These are phyloP conservation scores for Pseudocercospora pini-densiflorae DNA, from an alignment of 2,329 filamentous ascomycete genomes.

Conservation along the genomic window DNA sequence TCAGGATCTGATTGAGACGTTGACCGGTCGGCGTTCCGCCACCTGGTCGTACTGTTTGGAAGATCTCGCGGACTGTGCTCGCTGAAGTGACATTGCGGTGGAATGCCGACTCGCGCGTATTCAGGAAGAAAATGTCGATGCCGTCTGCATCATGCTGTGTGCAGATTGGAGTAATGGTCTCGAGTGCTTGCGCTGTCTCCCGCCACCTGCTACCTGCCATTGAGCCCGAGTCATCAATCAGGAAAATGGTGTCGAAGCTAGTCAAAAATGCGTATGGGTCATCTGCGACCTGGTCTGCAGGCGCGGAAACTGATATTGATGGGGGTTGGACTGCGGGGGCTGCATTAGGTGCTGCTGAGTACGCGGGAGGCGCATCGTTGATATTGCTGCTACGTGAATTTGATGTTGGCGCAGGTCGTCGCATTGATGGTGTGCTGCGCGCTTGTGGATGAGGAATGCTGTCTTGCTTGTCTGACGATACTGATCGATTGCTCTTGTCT, in stretches of 20 bases:
- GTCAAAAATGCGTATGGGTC: conserved; percentile 76
- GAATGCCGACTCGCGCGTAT: conserved; percentile 63
- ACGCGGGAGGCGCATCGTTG: conserved; percentile 42
- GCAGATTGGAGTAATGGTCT: conserved; percentile 79
- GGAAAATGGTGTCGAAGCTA: conserved; percentile 83
- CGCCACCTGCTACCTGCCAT: conserved; percentile 80
- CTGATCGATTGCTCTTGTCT: conserved; percentile 12
- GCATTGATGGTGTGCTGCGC: conserved; percentile 26
- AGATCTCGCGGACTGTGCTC: conserved; percentile 68
- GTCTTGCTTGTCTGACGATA: conserved; percentile 17
- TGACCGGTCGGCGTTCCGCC: conserved; percentile 76
- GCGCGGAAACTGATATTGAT: conserved; percentile 29
- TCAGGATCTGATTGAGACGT: conserved; percentile 72
- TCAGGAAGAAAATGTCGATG: conserved; percentile 90
- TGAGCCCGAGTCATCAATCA: conserved; percentile 90
- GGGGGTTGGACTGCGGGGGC: conserved; percentile 25
- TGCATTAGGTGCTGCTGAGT: conserved; percentile 50
- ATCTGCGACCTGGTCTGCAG: conserved; percentile 34
- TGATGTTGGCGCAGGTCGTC: conserved; percentile 22
- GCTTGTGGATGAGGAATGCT: conserved; percentile 27
- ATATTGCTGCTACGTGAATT: conserved; percentile 16
- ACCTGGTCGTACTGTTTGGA: conserved; percentile 66
- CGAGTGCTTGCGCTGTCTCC: conserved; percentile 72
- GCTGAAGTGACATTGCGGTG: conserved; percentile 69
- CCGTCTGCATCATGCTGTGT: conserved; percentile 79